A percentile compares a stretch with the other conserved stretches of the same genome.
phyloP scores from a whole-genome alignment of 495 filamentous ascomycete species.

The Xylaria castorea region DNA sequence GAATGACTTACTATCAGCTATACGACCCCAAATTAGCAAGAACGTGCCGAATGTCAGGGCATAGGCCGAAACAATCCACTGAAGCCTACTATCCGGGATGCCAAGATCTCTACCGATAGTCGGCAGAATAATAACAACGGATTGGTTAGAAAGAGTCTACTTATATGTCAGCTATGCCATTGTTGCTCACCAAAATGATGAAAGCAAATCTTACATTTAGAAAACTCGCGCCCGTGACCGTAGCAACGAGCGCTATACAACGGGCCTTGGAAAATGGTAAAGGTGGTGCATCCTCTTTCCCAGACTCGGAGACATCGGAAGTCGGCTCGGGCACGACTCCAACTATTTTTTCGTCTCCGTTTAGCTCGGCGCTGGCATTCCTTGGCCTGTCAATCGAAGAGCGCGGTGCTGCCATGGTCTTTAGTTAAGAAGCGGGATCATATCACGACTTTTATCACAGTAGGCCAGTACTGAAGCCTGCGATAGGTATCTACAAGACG shows the following conservation, averaged over 20 bases:
- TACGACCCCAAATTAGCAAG: slow-evolving; percentile 73
- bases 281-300: slow-evolving; percentile 24
- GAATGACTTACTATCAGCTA: slow-evolving; percentile 60
- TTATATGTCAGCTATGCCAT: slow-evolving; percentile 1
- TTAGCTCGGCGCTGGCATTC: neutral
- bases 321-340: slow-evolving; percentile 9
- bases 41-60: slow-evolving; percentile 72
- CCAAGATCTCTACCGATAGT: slow-evolving; percentile 59
- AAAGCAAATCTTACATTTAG: slow-evolving; percentile 50
- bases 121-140: slow-evolving; percentile 67
- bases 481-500: neutral
- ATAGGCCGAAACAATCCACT: slow-evolving; percentile 70
- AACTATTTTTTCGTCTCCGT: neutral
- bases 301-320: slow-evolving; percentile 27
- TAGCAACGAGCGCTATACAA: slow-evolving; percentile 56
- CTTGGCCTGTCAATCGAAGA: neutral
- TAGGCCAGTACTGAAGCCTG: neutral
- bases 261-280: slow-evolving; percentile 54
- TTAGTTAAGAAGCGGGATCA: neutral
- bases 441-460: neutral
- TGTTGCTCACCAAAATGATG: neutral
- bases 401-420: neutral
- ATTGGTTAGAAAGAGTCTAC: slow-evolving; percentile 65
- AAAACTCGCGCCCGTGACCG: slow-evolving; percentile 61
- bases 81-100: slow-evolving; percentile 62